Base-by-base conservation (phyloP, 1,284 basidiomycete genomes). In the Malassezia japonica region DNA sequence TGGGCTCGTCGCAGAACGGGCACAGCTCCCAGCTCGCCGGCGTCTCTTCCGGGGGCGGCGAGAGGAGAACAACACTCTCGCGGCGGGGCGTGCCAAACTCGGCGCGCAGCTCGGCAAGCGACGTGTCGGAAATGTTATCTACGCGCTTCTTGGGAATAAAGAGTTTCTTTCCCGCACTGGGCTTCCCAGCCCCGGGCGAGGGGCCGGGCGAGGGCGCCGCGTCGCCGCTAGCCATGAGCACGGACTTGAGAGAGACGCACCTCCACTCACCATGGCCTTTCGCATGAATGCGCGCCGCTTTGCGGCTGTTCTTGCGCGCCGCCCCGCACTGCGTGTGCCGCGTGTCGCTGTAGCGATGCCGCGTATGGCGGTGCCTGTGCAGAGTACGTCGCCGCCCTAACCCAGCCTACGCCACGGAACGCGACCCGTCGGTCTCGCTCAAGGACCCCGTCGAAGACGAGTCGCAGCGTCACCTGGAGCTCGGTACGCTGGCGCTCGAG, bases 401-500 rank as follows among this genome's bases (percentile, higher is more conserved):
- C 5, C 16, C 34, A 48, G 46, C 6, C 12, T 43, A 27, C 24
- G 50, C 50, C 4, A 48, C 46, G 1, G 51, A 54, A 16, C 25
- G 31, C n/a, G 32, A 36, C 36, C 5, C n/a, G 2, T 27, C 31
- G 6, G 51, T 54, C 3, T 48, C 46, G 3, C 27, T 54, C 10
- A 25, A 48, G n/a, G 88, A 95, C 75, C 89, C 89, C 21, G 83
- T 85, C 43, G 83, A 90, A 57, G 77, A 78, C 16, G 86, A 88
- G 74, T 86, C 88, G 0, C 77, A 87, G 69, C 79, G 81, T 45
- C 84, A 85, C 55, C 78, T 94, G 15, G 88, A 94, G 72, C 80
- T 84, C 64, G 90, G 90, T 36, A 92, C 88, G 1, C 78, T 81
- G 57, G 85, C 85, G 63, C 79, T 95, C 31, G 90, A 94, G 74